These are phyloP conservation scores for Pseudogymnoascus sp. DNA, from an alignment of 2,329 filamentous ascomycete genomes.

Conservation along the genomic window DNA sequence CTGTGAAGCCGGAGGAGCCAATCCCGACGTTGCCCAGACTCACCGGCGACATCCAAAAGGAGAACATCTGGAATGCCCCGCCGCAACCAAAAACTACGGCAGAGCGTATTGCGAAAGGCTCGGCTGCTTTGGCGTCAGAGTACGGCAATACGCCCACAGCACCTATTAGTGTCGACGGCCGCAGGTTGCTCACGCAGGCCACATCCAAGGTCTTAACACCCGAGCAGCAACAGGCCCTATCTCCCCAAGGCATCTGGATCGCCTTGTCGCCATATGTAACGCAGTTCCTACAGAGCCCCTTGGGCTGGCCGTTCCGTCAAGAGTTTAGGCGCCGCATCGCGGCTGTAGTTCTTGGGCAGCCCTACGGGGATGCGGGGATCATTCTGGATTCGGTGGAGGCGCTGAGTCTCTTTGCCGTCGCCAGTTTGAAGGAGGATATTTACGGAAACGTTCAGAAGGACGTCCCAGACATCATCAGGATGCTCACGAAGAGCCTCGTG, in stretches of 20 bases:
- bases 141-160: constrained; percentile 20
- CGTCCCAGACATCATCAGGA: constrained; percentile 65
- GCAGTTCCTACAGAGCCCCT: constrained; percentile 38
- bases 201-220: constrained; percentile 30
- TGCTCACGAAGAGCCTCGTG: constrained; percentile 60
- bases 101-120: constrained; percentile 16
- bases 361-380: constrained; percentile 60
- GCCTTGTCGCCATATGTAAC: constrained; percentile 24
- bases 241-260: constrained; percentile 40
- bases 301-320: constrained; percentile 65
- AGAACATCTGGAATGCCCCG: constrained; percentile 23
- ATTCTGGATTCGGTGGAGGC: constrained; percentile 67
- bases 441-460: constrained; percentile 83
- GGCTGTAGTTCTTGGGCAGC: constrained; percentile 63
- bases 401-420: constrained; percentile 60
- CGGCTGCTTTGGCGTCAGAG: constrained; percentile 20
- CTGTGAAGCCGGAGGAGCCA: constrained; percentile 12
- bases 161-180: constrained; percentile 28
- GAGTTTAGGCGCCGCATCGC: constrained; percentile 59
- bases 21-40: constrained; percentile 22
- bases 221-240: constrained; percentile 48
- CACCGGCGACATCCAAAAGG: constrained; percentile 18
- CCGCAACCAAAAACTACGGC: constrained; percentile 16
- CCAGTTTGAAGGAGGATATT: constrained; percentile 70
- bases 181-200: constrained; percentile 34